Percentiles rank a stretch among this genome's conserved stretches.
Evolutionary conservation across 2,329 filamentous ascomycete species (phyloP).

Genomic region (Colletotrichum orbiculare): DNA sequence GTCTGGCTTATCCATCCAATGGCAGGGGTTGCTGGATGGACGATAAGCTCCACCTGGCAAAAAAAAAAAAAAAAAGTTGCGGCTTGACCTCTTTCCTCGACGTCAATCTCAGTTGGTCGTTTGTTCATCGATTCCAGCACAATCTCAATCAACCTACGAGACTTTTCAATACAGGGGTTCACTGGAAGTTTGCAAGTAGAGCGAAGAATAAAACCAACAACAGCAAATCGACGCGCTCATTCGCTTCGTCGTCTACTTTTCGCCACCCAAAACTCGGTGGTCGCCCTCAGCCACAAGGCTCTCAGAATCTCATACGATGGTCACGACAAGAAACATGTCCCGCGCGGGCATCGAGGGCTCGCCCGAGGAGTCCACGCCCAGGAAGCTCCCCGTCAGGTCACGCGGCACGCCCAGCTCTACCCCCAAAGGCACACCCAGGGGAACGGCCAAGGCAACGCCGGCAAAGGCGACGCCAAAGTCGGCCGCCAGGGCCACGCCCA

Average conservation of each 20-base stretch:
- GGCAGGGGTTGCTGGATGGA: not conserved
- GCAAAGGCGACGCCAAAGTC: too few relatives aligned
- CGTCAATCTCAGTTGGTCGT: not conserved
- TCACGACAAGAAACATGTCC: constrained; percentile 36
- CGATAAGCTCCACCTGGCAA: constrained; percentile 22
- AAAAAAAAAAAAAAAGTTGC: constrained; percentile 33
- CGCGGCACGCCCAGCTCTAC: constrained; percentile 39
- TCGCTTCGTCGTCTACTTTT: not conserved
- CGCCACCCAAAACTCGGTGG: constrained; percentile 1
- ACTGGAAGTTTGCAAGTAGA: too few relatives aligned
- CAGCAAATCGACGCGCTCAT: too few relatives aligned
- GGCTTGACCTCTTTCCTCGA: constrained; percentile 16
- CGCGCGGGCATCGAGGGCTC: constrained; percentile 31
- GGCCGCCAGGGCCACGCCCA: constrained; percentile 11
- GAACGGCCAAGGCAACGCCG: constrained; percentile 15
- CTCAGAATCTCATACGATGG: constrained; percentile 27
- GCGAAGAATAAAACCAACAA: too few relatives aligned
- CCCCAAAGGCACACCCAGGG: constrained; percentile 38
- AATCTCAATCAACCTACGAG: not conserved
- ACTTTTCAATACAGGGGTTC: not conserved
- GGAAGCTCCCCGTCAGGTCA: constrained; percentile 7
- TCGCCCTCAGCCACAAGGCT: not conserved
- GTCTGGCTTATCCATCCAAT: constrained; percentile 35
- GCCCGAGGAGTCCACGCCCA: constrained; percentile 3
- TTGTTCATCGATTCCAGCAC: constrained; percentile 12